phyloP scores from a whole-genome alignment of 805 yeast species.

The Lipomyces oligophaga region DNA sequence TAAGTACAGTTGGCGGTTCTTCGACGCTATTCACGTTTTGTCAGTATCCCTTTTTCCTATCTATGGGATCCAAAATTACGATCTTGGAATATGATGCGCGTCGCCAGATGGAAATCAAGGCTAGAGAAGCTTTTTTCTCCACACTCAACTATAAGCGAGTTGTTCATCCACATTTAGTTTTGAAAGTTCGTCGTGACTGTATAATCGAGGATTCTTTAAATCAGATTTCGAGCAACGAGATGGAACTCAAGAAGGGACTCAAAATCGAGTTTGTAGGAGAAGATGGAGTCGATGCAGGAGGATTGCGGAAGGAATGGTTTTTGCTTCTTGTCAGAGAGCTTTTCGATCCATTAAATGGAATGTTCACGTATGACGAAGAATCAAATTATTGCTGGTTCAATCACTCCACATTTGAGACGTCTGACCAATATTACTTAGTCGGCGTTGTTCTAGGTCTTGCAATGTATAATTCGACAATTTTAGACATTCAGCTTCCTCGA shows the following conservation, averaged over 20 bases:
- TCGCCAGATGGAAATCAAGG: conserved; percentile 76
- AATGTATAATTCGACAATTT: conserved; percentile 80
- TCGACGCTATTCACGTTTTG: conserved; percentile 56
- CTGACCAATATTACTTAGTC: conserved; percentile 50
- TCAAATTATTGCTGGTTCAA: conserved; percentile 74
- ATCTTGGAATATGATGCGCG: conserved; percentile 79
- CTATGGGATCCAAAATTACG: conserved; percentile 76
- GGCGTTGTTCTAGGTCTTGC: conserved; percentile 90
- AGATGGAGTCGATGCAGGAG: conserved; percentile 95
- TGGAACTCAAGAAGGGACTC: conserved; percentile 70
- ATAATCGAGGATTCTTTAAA: conserved; percentile 71
- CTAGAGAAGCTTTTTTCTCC: conserved; percentile 81
- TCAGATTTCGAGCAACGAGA: conserved; percentile 41
- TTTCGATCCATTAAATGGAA: conserved; percentile 63
- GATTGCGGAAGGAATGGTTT: conserved; percentile 93
- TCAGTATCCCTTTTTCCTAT: conserved; percentile 75
- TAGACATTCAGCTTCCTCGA: conserved; percentile 73
- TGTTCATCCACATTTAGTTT: conserved; percentile 63
- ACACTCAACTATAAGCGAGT: conserved; percentile 61
- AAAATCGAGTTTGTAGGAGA: conserved; percentile 79
- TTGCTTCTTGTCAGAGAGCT: conserved; percentile 63
- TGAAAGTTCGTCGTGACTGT: conserved; percentile 62
- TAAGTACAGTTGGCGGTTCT: background rate
- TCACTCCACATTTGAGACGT: conserved; percentile 31
- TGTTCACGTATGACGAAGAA: conserved; percentile 63